Conservation (phyloP, 2,329 filamentous ascomycete species). For the Amylocarpus encephaloides region DNA sequence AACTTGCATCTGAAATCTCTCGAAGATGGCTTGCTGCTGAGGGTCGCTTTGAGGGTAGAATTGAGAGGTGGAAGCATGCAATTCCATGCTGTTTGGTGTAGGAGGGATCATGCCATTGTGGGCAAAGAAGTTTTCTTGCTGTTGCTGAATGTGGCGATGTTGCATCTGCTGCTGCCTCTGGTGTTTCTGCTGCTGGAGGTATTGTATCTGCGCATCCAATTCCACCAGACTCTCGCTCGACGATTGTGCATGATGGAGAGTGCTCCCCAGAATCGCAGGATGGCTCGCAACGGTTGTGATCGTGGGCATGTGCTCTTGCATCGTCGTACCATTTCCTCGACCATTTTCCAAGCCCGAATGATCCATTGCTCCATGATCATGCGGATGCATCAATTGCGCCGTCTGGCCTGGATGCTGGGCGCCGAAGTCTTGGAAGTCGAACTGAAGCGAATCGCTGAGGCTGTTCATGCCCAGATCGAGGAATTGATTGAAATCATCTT, state of each 20-base stretch:
- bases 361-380: slow-evolving; percentile 38
- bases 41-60: slow-evolving; percentile 51
- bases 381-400: slow-evolving; percentile 25
- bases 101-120: slow-evolving; percentile 63
- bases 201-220: slow-evolving; percentile 61
- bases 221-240: slow-evolving; percentile 48
- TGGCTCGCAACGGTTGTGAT: slow-evolving; percentile 42
- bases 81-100: slow-evolving; percentile 74
- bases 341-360: slow-evolving; percentile 37
- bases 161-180: slow-evolving; percentile 43
- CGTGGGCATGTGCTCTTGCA: slow-evolving; percentile 42
- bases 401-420: slow-evolving; percentile 21
- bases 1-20: slow-evolving; percentile 51
- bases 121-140: slow-evolving; percentile 46
- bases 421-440: slow-evolving; percentile 54
- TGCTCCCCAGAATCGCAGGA: slow-evolving; percentile 36
- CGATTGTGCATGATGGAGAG: slow-evolving; percentile 39
- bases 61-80: slow-evolving; percentile 52
- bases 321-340: slow-evolving; percentile 30
- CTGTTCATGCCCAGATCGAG: slow-evolving; percentile 53
- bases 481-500: slow-evolving; percentile 60
- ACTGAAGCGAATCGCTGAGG: slow-evolving; percentile 48
- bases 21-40: slow-evolving; percentile 57
- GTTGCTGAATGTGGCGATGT: slow-evolving; percentile 36
- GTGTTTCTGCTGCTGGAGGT: slow-evolving; percentile 56